Base-by-base conservation (phyloP, 1,284 basidiomycete species). In the Ganoderma lucidum region DNA sequence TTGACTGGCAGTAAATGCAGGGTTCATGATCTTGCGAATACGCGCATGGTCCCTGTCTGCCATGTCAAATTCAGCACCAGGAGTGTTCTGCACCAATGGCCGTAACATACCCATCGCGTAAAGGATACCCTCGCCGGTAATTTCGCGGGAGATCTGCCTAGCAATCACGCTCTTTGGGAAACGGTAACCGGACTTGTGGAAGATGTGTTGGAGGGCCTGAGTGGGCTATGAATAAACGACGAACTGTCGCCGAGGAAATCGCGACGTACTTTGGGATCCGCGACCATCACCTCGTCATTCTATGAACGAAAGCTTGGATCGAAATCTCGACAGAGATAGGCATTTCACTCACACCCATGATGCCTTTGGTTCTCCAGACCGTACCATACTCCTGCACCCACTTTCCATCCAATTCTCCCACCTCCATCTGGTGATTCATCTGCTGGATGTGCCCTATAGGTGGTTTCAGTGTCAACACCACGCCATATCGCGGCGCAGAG, bases 1-100 rank as follows among this genome's bases (percentile, higher is more conserved):
- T 70, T 87, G 85, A 2, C 82, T 81, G 9, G 79, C 72, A 0
- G 80, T 80, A 67, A 85, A 86, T n/a, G 80, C 85, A 0, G 82
- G 83, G 61, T 80, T 77, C 75, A 86, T 78, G 23, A 83, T 76
- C 68, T 78, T 85, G 64, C 82, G 75, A 12, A 84, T 81, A 62
- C 83, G 77, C 59, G 79, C 78, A 68, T 87, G 86, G 58, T 75
- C 76, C 14, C 81, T 78, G 14, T 81, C 85, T 86, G 32, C 35
- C 14, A 42, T 58, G 15, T 60, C 9, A 8, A 28, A 37, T 5
- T 35, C 10, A 23, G 14, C 23, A n/a, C 6, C 9, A 4, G 45
- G 6, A 10, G 48, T 10, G 8, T 2, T 6, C 32, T 32, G 14
- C 10, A 28, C 14, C 5, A 9, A 23, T 6, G 6, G 48, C 9